phyloP scores from a whole-genome alignment of 192 early-diverging fungal genomes.

The Coemansia sp. region DNA sequence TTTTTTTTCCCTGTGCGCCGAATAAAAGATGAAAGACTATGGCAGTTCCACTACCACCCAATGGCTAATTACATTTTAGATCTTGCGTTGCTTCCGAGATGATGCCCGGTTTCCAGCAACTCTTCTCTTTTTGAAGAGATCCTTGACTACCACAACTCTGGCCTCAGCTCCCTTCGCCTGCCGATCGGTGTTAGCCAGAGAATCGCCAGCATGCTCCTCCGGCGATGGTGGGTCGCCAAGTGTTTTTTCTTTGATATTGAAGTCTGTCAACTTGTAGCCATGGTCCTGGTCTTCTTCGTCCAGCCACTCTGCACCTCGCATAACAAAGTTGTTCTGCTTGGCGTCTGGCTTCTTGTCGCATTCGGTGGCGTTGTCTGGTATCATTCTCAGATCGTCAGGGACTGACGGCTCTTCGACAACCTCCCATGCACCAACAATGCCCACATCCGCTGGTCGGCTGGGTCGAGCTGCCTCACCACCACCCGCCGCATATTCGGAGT shows the following conservation, averaged over 20 bases:
- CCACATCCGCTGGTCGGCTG: slow-evolving; percentile 27
- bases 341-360: not conserved
- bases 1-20: too few relatives aligned
- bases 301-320: slow-evolving; percentile 34
- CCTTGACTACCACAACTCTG: not conserved
- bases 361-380: not conserved
- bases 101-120: slow-evolving; percentile 21
- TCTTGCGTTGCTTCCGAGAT: slow-evolving; percentile 35
- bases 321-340: not conserved
- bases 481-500: not conserved
- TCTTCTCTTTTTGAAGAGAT: slow-evolving; percentile 48
- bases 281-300: slow-evolving; percentile 30
- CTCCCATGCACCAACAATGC: slow-evolving; percentile 48
- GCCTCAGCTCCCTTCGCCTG: not conserved
- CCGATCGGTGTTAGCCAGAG: not conserved
- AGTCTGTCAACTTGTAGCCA: slow-evolving; percentile 9
- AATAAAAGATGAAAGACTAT: too few relatives aligned
- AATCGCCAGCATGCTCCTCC: not conserved
- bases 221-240: not conserved
- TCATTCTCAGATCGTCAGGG: not conserved
- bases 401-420: slow-evolving; percentile 27
- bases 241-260: slow-evolving; percentile 47
- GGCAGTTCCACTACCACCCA: not conserved
- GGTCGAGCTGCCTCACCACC: not conserved
- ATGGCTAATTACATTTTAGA: slow-evolving; percentile 3